phyloP scores from a whole-genome alignment of 805 yeast genomes.

The Ogataea nonfermentans region DNA sequence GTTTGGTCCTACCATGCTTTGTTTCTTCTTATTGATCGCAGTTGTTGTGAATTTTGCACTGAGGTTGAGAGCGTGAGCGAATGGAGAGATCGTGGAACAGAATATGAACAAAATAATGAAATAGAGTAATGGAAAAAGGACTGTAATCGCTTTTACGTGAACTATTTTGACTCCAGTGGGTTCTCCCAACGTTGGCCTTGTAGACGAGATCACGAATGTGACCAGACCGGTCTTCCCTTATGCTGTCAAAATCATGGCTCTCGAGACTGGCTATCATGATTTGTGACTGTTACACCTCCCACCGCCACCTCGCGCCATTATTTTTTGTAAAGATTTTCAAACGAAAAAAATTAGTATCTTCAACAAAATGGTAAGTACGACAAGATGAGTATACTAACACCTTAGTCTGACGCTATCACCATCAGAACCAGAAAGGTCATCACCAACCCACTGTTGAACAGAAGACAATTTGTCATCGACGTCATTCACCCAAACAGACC shows the following conservation, averaged over 20 bases:
- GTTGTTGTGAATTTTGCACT: slow-evolving; percentile 89
- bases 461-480: slow-evolving; percentile 99
- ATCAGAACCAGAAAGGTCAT: slow-evolving; percentile 99
- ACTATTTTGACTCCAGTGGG: no score
- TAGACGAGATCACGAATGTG: no score
- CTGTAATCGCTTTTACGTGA: not conserved
- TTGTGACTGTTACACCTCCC: slow-evolving; percentile 9
- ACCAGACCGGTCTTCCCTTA: no score
- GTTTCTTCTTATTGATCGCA: slow-evolving; percentile 88
- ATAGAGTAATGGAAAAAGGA: slow-evolving; percentile 1
- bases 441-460: slow-evolving; percentile 97
- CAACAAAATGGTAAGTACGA: slow-evolving; percentile 17
- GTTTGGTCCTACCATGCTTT: slow-evolving; percentile 96
- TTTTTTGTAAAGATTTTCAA: slow-evolving; percentile 13
- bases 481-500: slow-evolving; percentile 99
- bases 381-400: slow-evolving; percentile 9
- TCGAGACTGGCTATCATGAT: no score
- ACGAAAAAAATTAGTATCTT: slow-evolving; percentile 13
- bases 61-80: slow-evolving; percentile 58
- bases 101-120: slow-evolving; percentile 4
- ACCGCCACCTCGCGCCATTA: slow-evolving; percentile 10
- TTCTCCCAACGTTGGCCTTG: no score
- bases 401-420: slow-evolving; percentile 97
- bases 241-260: no score
- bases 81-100: not conserved